phyloP scores from a whole-genome alignment of 2,329 filamentous ascomycete species.

The Trichoderma aggressivum region DNA sequence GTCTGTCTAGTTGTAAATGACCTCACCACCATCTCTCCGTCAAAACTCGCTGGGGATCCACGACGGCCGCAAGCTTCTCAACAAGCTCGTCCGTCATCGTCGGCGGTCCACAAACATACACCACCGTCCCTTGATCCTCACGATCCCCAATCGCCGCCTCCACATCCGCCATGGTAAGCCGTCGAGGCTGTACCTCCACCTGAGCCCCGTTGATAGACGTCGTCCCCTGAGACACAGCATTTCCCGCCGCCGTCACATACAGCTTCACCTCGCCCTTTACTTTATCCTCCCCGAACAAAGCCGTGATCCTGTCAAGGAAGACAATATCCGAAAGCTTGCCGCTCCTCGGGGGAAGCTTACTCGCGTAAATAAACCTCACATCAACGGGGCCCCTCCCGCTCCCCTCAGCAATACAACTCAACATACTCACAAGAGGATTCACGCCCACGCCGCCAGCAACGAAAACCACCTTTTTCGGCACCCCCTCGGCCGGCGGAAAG shows the following conservation, averaged over 20 bases:
- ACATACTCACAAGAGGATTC: slow-evolving; percentile 75
- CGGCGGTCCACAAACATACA: slow-evolving; percentile 67
- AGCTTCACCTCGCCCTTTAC: slow-evolving; percentile 43
- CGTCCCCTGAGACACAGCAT: not conserved
- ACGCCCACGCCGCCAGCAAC: slow-evolving; percentile 80
- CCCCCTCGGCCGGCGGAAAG: slow-evolving; percentile 61
- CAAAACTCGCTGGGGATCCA: slow-evolving; percentile 48
- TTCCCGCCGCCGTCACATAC: slow-evolving; percentile 43
- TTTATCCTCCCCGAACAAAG: slow-evolving; percentile 37
- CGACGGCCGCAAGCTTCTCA: slow-evolving; percentile 39
- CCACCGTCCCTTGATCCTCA: slow-evolving; percentile 40
- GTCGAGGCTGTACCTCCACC: slow-evolving; percentile 31
- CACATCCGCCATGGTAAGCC: slow-evolving; percentile 45
- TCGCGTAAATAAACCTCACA: slow-evolving; percentile 64
- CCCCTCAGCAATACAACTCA: slow-evolving; percentile 53
- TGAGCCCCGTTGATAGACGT: slow-evolving; percentile 3
- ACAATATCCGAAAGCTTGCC: slow-evolving; percentile 38
- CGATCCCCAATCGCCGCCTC: slow-evolving; percentile 36
- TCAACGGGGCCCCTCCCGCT: slow-evolving; percentile 27
- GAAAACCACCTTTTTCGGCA: slow-evolving; percentile 54
- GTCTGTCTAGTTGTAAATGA: not conserved
- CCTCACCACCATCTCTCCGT: slow-evolving; percentile 63
- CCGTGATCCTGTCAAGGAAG: slow-evolving; percentile 49
- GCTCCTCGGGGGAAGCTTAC: slow-evolving; percentile 34
- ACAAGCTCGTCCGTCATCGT: slow-evolving; percentile 67